These are phyloP conservation scores for Flammula alnicola DNA, from an alignment of 1,284 basidiomycete genomes.

Conservation along the genomic window DNA sequence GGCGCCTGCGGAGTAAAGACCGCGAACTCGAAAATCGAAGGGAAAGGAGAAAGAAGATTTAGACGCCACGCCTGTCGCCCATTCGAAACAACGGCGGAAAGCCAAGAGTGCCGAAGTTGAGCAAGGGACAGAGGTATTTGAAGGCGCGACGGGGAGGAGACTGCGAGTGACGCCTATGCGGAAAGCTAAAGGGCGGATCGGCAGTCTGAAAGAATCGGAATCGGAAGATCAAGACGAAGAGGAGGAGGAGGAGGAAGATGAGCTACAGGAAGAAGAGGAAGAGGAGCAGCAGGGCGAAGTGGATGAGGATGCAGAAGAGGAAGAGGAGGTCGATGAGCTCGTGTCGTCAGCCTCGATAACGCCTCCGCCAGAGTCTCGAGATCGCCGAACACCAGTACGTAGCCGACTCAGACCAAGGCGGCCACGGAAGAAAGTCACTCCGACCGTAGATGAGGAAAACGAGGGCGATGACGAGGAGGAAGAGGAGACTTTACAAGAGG, in stretches of 20 bases:
- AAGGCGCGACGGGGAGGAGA: constrained; percentile 19
- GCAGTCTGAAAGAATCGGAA: constrained; percentile 42
- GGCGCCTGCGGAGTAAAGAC: constrained; percentile 70
- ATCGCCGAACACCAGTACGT: constrained; percentile 62
- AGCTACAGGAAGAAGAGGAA: constrained; percentile 37
- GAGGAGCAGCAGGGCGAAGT: constrained; percentile 43
- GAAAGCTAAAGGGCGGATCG: constrained; percentile 51
- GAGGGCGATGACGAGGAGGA: constrained; percentile 36
- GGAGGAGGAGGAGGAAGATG: constrained; percentile 27
- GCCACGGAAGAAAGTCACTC: constrained; percentile 17
- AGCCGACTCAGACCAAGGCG: constrained; percentile 54
- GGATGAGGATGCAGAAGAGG: constrained; percentile 43
- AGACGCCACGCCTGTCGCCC: constrained; percentile 23
- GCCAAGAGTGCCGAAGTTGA: constrained; percentile 24
- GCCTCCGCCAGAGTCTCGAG: constrained; percentile 44
- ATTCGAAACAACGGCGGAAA: constrained; percentile 27
- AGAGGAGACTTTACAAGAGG: constrained; percentile 48
- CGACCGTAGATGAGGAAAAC: constrained; percentile 27
- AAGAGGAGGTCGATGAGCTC: constrained; percentile 65
- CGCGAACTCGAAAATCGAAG: constrained; percentile 32
- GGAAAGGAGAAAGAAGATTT: constrained; percentile 22
- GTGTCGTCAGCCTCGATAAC: constrained; percentile 57
- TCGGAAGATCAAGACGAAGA: constrained; percentile 28
- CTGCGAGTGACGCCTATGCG: constrained; percentile 50
- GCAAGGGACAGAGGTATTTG: constrained; percentile 25